Evolutionary conservation across 1,284 basidiomycete species (phyloP), one percentile per base, ranked within the genome.

Genomic region (Trametes polyzona): DNA sequence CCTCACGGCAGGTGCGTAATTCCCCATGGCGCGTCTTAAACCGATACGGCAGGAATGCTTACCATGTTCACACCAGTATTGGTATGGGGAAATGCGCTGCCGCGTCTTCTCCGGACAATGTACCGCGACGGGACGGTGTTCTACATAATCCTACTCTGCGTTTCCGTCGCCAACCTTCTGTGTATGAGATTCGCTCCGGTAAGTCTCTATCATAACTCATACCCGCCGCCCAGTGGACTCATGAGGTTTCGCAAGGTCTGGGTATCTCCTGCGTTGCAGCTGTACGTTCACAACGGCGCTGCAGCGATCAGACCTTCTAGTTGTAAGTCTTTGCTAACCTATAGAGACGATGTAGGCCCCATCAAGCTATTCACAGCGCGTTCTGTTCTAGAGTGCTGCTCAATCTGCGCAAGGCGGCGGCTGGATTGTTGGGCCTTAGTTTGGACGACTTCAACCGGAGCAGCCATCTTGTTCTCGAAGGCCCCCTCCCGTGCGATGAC

Each of bases 321-420:
- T 16, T 35, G 4, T 10, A 35, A 35, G 35, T 4, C 6, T 17
- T 6, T n/a, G n/a, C 35, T 36, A 17, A 36, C n/a, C 2, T 3
- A 3, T 7, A 3, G 19, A 4, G 23, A n/a, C n/a, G 14, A n/a
- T 12, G 14, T 19, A 50, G 47, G 29, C 47, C 47, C 3, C 47
- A 40, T 19, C 26, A 37, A 16, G 47, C 47, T 1, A 9, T 50
- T 5, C 47, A 50, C 27, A 50, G 27, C 37, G 41, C 47, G 47
- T 27, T 49, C 21, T 49, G 47, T 36, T 49, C 47, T 16, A 24
- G 47, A 16, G 47, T 49, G n/a, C 17, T 49, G 24, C 47, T 49
- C 26, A 49, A 49, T 24, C 54, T 42, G n/a, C 43, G 48, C 11
- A 52, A 29, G 16, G 47, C 36, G 14, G 36, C 14, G 7, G 36